These are phyloP conservation scores for Solanum habrochaites DNA, from an alignment of 257 asterid species.

Conservation along the genomic window DNA sequence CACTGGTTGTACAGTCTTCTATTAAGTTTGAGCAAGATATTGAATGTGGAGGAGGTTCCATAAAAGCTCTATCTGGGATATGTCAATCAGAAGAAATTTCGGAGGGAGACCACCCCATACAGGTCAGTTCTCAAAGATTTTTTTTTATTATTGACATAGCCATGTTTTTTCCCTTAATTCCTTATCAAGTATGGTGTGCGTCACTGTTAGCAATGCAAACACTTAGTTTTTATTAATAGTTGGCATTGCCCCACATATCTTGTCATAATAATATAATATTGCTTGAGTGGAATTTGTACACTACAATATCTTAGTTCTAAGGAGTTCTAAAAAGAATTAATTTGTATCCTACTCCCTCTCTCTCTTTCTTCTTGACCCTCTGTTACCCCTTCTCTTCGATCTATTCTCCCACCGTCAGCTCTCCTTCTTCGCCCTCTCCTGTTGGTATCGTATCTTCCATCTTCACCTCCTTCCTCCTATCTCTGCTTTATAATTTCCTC, in stretches of 20 bases:
- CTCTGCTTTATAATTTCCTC: neutral
- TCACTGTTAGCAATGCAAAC: neutral
- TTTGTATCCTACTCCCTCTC: no score
- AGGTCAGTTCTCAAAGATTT: constrained; percentile 29
- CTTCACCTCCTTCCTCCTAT: no score
- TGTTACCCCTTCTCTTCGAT: no score
- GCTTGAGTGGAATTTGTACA: neutral
- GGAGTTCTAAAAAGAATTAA: neutral
- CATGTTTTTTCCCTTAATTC: neutral
- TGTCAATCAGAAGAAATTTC: constrained; percentile 91
- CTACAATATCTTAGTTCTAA: neutral
- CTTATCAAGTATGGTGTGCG: neutral
- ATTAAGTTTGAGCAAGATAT: constrained; percentile 88
- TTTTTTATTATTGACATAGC: neutral
- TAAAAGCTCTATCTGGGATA: constrained; percentile 86
- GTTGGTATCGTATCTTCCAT: no score
- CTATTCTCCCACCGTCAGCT: no score
- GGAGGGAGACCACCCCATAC: constrained; percentile 99
- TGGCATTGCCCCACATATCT: neutral
- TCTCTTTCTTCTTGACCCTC: no score
- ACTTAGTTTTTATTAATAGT: neutral
- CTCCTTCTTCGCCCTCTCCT: no score
- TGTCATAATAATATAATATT: neutral
- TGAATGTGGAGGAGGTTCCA: constrained; percentile 95
- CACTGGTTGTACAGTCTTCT: constrained; percentile 81